phyloP scores from a whole-genome alignment of 148 eudicot species.

The Suaeda aralocaspica region DNA sequence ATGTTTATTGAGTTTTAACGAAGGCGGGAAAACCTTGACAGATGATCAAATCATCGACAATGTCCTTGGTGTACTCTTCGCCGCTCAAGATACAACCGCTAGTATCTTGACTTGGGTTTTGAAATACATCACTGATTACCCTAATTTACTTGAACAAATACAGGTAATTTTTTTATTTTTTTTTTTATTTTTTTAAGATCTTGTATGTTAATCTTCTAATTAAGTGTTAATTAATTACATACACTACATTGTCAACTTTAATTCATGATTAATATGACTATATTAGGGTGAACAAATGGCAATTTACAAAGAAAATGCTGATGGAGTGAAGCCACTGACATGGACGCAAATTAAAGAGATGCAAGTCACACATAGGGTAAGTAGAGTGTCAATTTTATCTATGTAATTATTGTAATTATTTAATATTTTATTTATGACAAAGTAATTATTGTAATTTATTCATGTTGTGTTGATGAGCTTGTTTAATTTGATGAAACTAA shows the following conservation, averaged over 20 bases:
- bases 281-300: constrained; percentile 64
- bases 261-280: background rate
- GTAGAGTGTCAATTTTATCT: background rate
- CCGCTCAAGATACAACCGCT: constrained; percentile 93
- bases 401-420: background rate
- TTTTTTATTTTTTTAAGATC: background rate
- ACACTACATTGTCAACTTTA: too few species aligned
- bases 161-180: constrained; percentile 40
- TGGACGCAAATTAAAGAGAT: constrained; percentile 80
- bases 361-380: constrained; percentile 69
- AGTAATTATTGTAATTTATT: background rate
- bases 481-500: constrained; percentile 27
- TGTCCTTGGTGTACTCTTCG: constrained; percentile 78
- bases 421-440: background rate
- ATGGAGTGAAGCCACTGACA: constrained; percentile 46
- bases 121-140: constrained; percentile 64
- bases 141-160: constrained; percentile 43
- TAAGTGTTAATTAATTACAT: too few species aligned
- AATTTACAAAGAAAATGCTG: constrained; percentile 42
- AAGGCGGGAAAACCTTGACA: constrained; percentile 42
- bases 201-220: too few species aligned
- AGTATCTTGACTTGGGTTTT: constrained; percentile 82
- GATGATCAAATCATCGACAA: constrained; percentile 71
- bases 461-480: background rate
- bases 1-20: constrained; percentile 56